Evolutionary conservation across 2,329 filamentous ascomycete genomes (phyloP).

Genomic region (Colletotrichum sp.): DNA sequence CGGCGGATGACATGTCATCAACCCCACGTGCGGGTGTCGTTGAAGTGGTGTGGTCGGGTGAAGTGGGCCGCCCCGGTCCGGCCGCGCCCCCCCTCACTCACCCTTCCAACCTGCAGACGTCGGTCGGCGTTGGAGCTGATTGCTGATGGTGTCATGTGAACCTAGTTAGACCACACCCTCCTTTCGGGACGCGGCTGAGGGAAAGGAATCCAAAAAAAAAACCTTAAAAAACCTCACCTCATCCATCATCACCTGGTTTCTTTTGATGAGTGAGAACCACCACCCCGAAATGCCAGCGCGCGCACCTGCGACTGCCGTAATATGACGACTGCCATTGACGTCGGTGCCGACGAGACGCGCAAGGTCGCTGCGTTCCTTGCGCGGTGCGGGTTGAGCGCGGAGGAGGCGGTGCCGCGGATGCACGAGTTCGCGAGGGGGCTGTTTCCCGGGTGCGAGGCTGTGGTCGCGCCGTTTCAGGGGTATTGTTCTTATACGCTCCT

Average conservation of each 20-base stretch:
- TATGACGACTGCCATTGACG: neutral
- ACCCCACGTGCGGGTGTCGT: neutral
- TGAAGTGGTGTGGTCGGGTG: conserved; percentile 4
- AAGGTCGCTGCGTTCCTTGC: conserved; percentile 4
- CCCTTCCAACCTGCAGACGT: neutral
- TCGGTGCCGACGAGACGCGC: neutral
- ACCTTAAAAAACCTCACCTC: neutral
- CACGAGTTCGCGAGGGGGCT: conserved; percentile 34
- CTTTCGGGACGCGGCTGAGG: neutral
- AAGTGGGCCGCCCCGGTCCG: neutral
- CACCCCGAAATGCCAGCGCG: neutral
- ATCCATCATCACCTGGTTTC: neutral
- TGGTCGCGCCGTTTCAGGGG: conserved; percentile 46
- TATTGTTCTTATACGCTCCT: conserved; percentile 58
- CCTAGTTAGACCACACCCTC: neutral
- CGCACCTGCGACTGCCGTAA: neutral
- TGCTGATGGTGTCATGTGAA: conserved; percentile 3
- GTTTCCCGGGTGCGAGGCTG: conserved; percentile 35
- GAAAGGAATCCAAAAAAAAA: neutral
- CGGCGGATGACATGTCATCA: neutral
- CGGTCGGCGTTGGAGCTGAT: neutral
- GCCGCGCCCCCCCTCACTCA: neutral
- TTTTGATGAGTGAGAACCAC: neutral
- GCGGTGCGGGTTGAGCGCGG: conserved; percentile 18
- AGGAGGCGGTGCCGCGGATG: conserved; percentile 7